Evolutionary conservation across 2,329 filamentous ascomycete species (phyloP).

Genomic region (Xylaria sp.): DNA sequence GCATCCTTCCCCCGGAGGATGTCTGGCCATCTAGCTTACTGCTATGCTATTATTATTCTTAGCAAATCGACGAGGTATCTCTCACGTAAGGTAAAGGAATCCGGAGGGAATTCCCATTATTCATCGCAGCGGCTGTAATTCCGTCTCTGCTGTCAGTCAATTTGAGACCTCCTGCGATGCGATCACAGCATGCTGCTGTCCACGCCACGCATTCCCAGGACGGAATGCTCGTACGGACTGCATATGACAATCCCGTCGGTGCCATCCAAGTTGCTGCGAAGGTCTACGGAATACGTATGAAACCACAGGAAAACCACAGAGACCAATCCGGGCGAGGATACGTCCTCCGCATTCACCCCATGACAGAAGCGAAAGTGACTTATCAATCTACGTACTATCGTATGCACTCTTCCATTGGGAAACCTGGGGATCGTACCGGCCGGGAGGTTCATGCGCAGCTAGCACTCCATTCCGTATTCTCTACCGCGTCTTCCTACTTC

Average conservation of each 20-base stretch:
- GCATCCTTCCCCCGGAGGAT: background rate
- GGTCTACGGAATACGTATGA: too few species aligned
- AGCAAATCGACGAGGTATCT: background rate
- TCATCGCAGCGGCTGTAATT: too few species aligned
- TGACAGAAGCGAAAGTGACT: background rate
- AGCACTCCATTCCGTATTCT: background rate
- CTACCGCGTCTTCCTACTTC: background rate
- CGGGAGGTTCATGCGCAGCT: slow-evolving; percentile 9
- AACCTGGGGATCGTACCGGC: slow-evolving; percentile 10
- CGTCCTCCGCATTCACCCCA: slow-evolving; percentile 3
- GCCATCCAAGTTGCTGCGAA: background rate
- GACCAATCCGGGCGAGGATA: background rate
- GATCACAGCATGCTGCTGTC: background rate
- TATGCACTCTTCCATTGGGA: background rate
- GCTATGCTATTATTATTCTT: background rate
- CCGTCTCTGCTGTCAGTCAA: too few species aligned
- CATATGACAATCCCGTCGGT: background rate
- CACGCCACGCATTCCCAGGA: background rate
- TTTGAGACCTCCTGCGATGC: background rate
- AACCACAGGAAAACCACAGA: background rate
- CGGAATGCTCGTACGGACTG: background rate
- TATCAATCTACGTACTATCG: background rate
- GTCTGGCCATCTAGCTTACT: slow-evolving; percentile 1
- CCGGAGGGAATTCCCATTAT: too few species aligned
- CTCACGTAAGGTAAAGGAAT: too few species aligned